Percentiles rank a stretch among this genome's conserved stretches.
These are phyloP conservation scores for Microdochium bolleyi DNA, from an alignment of 2,329 filamentous ascomycete species.

Conservation along the genomic window DNA sequence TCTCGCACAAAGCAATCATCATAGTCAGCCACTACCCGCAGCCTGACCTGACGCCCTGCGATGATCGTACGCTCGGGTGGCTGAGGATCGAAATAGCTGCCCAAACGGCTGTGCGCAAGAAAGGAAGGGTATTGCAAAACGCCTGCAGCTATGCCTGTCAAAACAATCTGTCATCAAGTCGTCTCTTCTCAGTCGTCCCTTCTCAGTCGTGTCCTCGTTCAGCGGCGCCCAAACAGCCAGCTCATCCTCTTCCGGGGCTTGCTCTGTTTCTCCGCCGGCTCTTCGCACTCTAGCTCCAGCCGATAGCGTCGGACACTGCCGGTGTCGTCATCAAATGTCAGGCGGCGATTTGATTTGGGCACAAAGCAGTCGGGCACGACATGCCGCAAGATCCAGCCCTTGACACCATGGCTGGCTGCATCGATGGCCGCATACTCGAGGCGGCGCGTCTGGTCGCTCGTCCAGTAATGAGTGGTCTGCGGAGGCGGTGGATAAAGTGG, in stretches of 20 bases:
- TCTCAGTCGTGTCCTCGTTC: not conserved
- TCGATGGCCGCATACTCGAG: conserved; percentile 62
- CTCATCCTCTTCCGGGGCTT: not conserved
- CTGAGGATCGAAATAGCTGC: too few species aligned
- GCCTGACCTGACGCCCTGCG: not conserved
- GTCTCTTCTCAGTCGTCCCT: not conserved
- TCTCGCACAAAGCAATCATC: not conserved
- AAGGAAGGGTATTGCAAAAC: not conserved
- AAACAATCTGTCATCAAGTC: not conserved
- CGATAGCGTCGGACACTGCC: conserved; percentile 58
- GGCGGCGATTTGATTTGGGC: conserved; percentile 36
- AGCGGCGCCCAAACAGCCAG: not conserved
- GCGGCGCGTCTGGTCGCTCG: conserved; percentile 52
- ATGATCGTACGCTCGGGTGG: too few species aligned
- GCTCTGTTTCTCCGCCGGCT: not conserved
- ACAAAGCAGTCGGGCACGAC: conserved; percentile 55
- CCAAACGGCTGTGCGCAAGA: not conserved
- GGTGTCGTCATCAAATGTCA: conserved; percentile 53
- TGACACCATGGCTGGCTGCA: conserved; percentile 49
- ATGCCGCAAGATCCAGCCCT: conserved; percentile 50
- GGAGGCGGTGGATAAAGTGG: conserved; percentile 36
- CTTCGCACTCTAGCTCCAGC: conserved; percentile 41
- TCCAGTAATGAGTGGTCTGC: conserved; percentile 60
- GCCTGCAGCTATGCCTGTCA: not conserved
- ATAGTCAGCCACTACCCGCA: not conserved